Percentiles rank a stretch among this genome's conserved stretches.
Evolutionary conservation across 352 stramenopile species (phyloP).

Genomic region (Elongisporangium anandrum): DNA sequence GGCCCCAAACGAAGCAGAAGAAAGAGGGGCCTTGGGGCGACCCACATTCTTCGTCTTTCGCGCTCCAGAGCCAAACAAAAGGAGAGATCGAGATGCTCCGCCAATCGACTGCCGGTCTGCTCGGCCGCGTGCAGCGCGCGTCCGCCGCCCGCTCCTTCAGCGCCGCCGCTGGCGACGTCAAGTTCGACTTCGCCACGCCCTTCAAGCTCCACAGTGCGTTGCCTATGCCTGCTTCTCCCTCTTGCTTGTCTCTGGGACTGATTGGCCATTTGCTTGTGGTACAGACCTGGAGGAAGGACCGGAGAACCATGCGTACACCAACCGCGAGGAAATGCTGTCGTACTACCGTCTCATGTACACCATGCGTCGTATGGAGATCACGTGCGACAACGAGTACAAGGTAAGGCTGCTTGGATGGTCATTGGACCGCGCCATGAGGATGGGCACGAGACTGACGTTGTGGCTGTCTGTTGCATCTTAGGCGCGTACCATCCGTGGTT

Average conservation of each 20-base stretch:
- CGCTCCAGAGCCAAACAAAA: not conserved
- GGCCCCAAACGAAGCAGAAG: slow-evolving; percentile 36
- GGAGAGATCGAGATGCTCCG: slow-evolving; percentile 59
- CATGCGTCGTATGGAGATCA: slow-evolving; percentile 99
- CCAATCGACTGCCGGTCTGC: slow-evolving; percentile 38
- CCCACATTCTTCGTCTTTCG: slow-evolving; percentile 14
- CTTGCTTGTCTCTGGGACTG: not conserved
- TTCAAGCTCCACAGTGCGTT: slow-evolving; percentile 81
- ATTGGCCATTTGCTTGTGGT: not conserved
- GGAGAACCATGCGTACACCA: slow-evolving; percentile 62
- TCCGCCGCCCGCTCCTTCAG: slow-evolving; percentile 53
- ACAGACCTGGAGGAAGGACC: slow-evolving; percentile 71
- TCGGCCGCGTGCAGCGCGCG: slow-evolving; percentile 22
- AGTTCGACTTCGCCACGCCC: slow-evolving; percentile 60
- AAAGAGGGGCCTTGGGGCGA: slow-evolving; percentile 8
- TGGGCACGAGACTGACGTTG: not conserved
- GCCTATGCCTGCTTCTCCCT: not conserved
- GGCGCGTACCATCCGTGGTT: slow-evolving; percentile 96
- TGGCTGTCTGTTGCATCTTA: slow-evolving; percentile 8
- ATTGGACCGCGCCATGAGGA: not conserved
- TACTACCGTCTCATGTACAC: slow-evolving; percentile 99
- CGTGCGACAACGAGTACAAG: slow-evolving; percentile 99
- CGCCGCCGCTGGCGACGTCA: slow-evolving; percentile 51
- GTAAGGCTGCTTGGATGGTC: slow-evolving; percentile 8
- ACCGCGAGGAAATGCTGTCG: slow-evolving; percentile 94